A percentile compares a stretch with the other conserved stretches of the same genome.
Evolutionary conservation across 768 basidiomycete species (phyloP).

Genomic region (Mycena albidolilacea): DNA sequence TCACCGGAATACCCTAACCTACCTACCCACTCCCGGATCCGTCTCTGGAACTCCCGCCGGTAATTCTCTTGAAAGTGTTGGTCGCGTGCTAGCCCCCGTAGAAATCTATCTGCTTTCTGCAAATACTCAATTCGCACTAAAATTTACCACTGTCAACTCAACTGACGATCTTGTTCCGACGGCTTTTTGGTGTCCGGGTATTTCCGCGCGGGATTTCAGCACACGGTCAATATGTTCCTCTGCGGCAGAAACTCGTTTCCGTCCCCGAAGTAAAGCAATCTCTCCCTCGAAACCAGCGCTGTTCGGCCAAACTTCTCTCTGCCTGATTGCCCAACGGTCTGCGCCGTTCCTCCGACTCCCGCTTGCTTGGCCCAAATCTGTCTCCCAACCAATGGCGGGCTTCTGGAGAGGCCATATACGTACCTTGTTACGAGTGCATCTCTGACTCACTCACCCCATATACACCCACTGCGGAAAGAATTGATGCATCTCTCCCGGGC

Average conservation of each 20-base stretch:
- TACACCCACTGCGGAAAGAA: not conserved
- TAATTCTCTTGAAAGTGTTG: not conserved
- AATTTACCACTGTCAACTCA: not conserved
- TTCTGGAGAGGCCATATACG: not conserved
- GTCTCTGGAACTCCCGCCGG: not conserved
- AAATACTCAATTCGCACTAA: not conserved
- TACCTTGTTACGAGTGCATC: not conserved
- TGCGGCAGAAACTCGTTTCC: not conserved
- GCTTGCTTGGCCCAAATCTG: not conserved
- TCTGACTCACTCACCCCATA: too few species aligned
- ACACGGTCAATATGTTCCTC: not conserved
- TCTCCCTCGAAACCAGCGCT: not conserved
- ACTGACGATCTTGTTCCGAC: not conserved
- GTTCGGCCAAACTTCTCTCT: not conserved
- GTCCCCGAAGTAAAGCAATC: not conserved
- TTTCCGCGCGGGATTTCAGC: not conserved
- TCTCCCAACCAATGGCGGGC: not conserved
- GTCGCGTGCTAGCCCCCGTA: not conserved
- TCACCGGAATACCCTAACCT: not conserved
- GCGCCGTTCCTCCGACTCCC: not conserved
- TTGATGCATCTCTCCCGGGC: not conserved
- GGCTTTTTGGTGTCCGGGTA: not conserved
- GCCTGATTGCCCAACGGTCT: not conserved
- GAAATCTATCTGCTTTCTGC: conserved; percentile 2
- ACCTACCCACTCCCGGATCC: not conserved